Percentiles rank a stretch among this genome's conserved stretches.
These are phyloP conservation scores for Pistacia vera DNA, from an alignment of 345 rosid genomes.

Conservation along the genomic window DNA sequence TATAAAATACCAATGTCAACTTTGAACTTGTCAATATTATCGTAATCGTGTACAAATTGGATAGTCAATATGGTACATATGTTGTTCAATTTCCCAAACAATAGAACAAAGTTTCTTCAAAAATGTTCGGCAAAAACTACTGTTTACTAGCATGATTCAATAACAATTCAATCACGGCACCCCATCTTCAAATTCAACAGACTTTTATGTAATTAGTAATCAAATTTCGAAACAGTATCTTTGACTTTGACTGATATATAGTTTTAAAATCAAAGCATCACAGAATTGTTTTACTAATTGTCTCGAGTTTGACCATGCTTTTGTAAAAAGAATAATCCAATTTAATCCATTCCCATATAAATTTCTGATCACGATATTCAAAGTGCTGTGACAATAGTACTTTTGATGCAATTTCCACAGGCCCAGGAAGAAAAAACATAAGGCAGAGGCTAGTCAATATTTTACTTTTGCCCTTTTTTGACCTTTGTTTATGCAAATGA, in stretches of 20 bases:
- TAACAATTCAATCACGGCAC: constrained; percentile 7
- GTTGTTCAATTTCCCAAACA: neutral
- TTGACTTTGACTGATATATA: neutral
- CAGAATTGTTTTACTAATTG: no score
- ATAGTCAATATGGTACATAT: neutral
- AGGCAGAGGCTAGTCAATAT: no score
- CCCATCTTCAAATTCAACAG: neutral
- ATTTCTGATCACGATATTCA: no score
- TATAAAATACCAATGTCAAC: neutral
- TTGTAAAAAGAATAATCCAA: no score
- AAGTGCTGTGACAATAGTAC: no score
- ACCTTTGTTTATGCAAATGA: no score
- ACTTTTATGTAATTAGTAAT: neutral
- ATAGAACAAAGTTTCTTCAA: neutral
- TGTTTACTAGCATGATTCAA: neutral
- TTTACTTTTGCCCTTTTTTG: no score
- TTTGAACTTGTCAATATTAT: constrained; percentile 5
- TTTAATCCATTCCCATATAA: no score
- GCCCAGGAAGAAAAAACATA: no score
- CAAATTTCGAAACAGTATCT: neutral
- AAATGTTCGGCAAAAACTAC: neutral
- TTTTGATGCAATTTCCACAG: no score
- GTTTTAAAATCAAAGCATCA: neutral
- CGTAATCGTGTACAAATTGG: neutral
- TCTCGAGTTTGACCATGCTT: no score